Conservation (phyloP, 768 basidiomycete species). For the Mycena rosella region DNA sequence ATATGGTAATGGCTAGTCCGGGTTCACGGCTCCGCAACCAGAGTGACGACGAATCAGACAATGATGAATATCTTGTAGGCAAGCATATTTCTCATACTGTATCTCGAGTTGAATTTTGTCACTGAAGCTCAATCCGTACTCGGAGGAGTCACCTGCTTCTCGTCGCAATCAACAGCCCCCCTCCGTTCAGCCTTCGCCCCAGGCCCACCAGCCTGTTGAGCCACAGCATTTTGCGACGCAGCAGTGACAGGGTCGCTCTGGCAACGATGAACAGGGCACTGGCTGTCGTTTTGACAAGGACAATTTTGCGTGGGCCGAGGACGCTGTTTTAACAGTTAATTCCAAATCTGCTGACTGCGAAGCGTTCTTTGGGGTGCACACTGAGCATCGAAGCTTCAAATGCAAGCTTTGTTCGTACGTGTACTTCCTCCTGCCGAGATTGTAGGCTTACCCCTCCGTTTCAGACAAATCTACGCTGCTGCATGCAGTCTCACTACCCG, state of each 20-base stretch:
- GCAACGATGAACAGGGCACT: background rate
- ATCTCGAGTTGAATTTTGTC: background rate
- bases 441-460: background rate
- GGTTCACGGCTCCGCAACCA: background rate
- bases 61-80: constrained; percentile 1
- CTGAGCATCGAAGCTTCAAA: background rate
- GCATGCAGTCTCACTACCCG: background rate
- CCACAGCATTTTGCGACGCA: too few relatives aligned
- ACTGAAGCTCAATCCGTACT: background rate
- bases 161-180: too few relatives aligned
- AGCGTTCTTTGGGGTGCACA: background rate
- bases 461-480: background rate
- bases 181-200: constrained; percentile 4
- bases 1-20: constrained; percentile 6
- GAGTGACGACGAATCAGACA: constrained; percentile 3
- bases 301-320: background rate
- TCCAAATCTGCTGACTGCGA: background rate
- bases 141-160: too few relatives aligned
- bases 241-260: constrained; percentile 1
- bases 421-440: background rate
- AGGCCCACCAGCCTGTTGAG: background rate
- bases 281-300: background rate
- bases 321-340: background rate
- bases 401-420: constrained; percentile 5
- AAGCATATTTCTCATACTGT: background rate